Evolutionary conservation across 2,329 filamentous ascomycete species (phyloP), one percentile per base, ranked within the genome.

Genomic region (Laburnicola sp.): DNA sequence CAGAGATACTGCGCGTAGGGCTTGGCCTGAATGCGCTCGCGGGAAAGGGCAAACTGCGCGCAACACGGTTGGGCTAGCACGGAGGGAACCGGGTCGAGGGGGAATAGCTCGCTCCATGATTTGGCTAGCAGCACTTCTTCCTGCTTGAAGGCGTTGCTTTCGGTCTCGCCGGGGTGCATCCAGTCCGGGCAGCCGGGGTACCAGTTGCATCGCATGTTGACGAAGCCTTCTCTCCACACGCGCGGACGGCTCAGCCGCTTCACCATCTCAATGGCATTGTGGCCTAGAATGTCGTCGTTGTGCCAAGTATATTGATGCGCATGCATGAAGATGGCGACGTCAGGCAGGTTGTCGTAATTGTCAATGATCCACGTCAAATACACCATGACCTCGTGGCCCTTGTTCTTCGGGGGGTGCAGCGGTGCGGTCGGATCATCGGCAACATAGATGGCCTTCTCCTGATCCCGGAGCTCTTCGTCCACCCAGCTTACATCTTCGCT

Each of bases 291-390:
- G 44, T 79, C 77, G 56, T 84, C 80, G 60, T 83, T 83, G 63
- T 85, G 82, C 82, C 82, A 84, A 40, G 80, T 74, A 28, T 72
- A 71, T 37, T 83, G 80, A 56, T 86, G 80, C 21, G 81, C 77
- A 63, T 87, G 84, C 68, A 84, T 79, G 70, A 87, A 85, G 56
- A 86, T 79, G 28, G 76, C 75, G 53, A 85, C 76, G 47, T 84
- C 82, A 2, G 82, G 78, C 3, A 87, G 76, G 3, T 74, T 61
- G 54, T 86, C 76, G 70, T 87, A 86, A 65, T 81, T 78, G 64
- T 85, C 82, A 60, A 84, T 79, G 60, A 86, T 78, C 68, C 83
- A 86, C 34, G 77, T 81, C 32, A 85, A 75, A 63, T 86, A 86
- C 6, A 83, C 78, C 71, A 83, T 80, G 30, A 81, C 83, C 69